A percentile compares a stretch with the other conserved stretches of the same genome.
These are phyloP conservation scores for Tephrocybe rancida DNA, from an alignment of 768 basidiomycete species.

Conservation along the genomic window DNA sequence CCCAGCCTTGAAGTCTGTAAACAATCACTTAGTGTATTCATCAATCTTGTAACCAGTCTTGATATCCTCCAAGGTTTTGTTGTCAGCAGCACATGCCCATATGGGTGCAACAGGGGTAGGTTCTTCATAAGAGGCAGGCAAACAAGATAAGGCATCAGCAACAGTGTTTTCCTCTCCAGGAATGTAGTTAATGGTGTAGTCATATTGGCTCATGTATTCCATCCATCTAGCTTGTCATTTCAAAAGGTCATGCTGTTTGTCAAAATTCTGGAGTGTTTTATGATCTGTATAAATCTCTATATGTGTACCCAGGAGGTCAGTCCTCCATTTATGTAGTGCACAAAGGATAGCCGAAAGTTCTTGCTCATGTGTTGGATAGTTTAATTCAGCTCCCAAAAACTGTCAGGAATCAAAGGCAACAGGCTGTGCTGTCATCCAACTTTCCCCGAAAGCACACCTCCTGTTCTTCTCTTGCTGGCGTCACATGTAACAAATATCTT, in stretches of 20 bases:
- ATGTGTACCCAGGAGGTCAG: constrained; percentile 22
- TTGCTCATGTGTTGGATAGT: constrained; percentile 29
- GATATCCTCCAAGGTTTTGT: not conserved
- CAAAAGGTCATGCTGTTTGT: constrained; percentile 29
- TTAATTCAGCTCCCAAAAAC: constrained; percentile 8
- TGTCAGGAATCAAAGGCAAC: constrained; percentile 8
- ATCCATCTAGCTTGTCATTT: constrained; percentile 32
- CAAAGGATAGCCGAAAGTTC: constrained; percentile 37
- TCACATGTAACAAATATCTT: too few relatives aligned
- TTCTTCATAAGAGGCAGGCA: not conserved
- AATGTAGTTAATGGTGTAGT: constrained; percentile 34
- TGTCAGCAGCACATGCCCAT: too few relatives aligned
- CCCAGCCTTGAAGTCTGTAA: too few relatives aligned
- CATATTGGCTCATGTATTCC: constrained; percentile 35
- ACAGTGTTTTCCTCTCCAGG: constrained; percentile 32
- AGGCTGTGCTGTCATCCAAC: constrained; percentile 9
- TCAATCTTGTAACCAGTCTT: not conserved
- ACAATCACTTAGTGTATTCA: too few relatives aligned
- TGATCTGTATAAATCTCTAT: constrained; percentile 38
- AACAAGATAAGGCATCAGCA: constrained; percentile 35
- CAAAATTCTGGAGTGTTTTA: constrained; percentile 32
- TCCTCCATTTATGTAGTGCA: constrained; percentile 27
- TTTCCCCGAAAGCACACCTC: not conserved
- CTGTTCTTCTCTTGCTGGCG: too few relatives aligned
- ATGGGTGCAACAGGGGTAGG: not conserved